Base-by-base conservation (phyloP, 1,284 basidiomycete species). In the Takashimella koratensis region DNA sequence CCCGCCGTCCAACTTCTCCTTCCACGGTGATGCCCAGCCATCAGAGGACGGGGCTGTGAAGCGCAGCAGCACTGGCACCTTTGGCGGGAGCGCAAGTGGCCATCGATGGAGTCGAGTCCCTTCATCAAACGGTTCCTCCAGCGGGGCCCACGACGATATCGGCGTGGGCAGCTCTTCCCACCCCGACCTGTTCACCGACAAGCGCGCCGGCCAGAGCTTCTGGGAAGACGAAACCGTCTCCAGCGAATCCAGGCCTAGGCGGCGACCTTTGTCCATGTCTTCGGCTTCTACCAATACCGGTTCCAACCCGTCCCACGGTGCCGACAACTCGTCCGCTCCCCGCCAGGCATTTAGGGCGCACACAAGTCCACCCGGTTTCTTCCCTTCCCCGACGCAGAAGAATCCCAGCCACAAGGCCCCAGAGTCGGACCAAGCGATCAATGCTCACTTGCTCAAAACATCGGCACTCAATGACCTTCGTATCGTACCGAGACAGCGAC, bases 351-450 rank as follows among this genome's bases (percentile, higher is more conserved):
- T 23, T n/a, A 8, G 13, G n/a, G 13, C 47, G n/a, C 5, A 39
- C 13, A 25, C 22, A 20, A 19, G 23, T 26, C 5, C 39, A 20
- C 20, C 23, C 45, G 49, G 52, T 10, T 20, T 25, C 48, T 55
- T 53, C 30, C 59, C 59, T 21, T 56, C 57, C 1, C 51, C 49
- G 5, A 53, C 49, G 6, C 36, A 30, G 16, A 21, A 27, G 19
- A 47, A 39, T 19, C 54, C 44, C 10, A 23, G 42, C 5, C 62
- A 62, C 47, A 54, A 51, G 26, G 36, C 16, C 3, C 60, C 60
- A 8, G 60, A 65, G 51, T 55, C 54, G 4, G 50, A 58, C 11
- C 45, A 45, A 5, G 53, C 54, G 0, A 63, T 63, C 39, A 56
- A 45, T 13, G 54, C 57, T 12, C 52, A 63, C 19, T 57, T 63